Base-by-base conservation (phyloP, 345 rosid genomes). In the Gossypium turneri region DNA sequence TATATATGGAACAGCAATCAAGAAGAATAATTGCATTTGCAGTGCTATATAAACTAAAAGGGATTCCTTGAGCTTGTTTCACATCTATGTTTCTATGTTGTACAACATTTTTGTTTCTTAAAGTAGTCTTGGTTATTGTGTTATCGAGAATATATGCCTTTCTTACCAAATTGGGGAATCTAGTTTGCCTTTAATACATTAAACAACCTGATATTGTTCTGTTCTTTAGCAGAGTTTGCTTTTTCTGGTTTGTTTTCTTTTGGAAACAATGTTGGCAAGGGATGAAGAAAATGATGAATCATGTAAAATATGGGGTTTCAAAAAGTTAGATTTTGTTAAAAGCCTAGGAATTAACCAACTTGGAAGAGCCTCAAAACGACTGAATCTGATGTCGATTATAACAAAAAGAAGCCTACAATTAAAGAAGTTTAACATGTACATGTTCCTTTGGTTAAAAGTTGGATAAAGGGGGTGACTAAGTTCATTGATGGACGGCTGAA, bases 111-210 rank as follows among this genome's bases (percentile, higher is more conserved):
- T 20, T 19, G 38, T 55, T 6, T 52, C 16, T 38, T 61, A 4
- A 56, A 65, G 58, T 51, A 58, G 48, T 51, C 8, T 8, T 66
- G 52, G 25, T 48, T 60, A 12, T 8, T 65, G 52, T 13, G 72
- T 16, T 27, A 41, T 61, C 45, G 9, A 58, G 86, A 84, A 84
- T 77, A 70, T 79, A 66, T 84, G 58, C 84, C 70, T 84, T 84
- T 62, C 84, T 81, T 81, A 68, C 20, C 65, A 73, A 72, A 24
- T 4, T 50, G 68, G 75, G 44, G 81, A 79, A 84, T 77, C 80
- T 11, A 73, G 74, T 50, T 74, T 73, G 52, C 67, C 81, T 75
- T 76, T 78, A 78, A 48, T 43, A 19, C 70, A 58, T 53, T 55
- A 48, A 43, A 59, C 73, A 71, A 58, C 76, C 3, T 55, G 81